Evolutionary conservation across 1,284 basidiomycete species (phyloP).

Genomic region (Pseudozyma tsukubaensis): DNA sequence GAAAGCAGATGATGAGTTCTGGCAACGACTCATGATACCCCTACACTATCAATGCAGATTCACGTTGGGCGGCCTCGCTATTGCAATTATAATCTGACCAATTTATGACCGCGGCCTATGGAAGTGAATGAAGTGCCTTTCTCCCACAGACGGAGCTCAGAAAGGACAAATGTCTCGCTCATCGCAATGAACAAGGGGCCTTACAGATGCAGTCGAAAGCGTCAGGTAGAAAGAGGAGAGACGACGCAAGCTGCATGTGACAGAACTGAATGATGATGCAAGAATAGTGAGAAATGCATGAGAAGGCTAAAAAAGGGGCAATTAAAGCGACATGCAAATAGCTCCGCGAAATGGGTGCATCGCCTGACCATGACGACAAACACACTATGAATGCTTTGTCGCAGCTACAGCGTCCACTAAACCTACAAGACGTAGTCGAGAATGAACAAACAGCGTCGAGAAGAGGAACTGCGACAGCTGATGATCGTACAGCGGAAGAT

Average conservation of each 20-base stretch:
- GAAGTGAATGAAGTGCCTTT: too few species aligned
- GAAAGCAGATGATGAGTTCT: conserved; percentile 21
- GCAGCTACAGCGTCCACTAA: conserved; percentile 20
- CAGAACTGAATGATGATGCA: too few species aligned
- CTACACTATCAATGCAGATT: conserved; percentile 48
- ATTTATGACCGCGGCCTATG: too few species aligned
- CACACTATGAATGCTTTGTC: conserved; percentile 9
- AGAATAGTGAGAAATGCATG: too few species aligned
- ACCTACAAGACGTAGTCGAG: conserved; percentile 43
- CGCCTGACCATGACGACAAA: too few species aligned
- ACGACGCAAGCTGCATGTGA: too few species aligned
- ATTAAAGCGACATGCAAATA: neutral
- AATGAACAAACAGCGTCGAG: conserved; percentile 64
- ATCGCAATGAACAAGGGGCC: too few species aligned
- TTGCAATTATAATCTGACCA: neutral
- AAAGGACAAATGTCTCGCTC: too few species aligned
- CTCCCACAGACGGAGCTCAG: too few species aligned
- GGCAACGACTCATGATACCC: conserved; percentile 53
- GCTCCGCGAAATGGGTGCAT: too few species aligned
- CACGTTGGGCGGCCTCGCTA: neutral
- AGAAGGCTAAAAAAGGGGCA: neutral
- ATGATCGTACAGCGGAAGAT: conserved; percentile 63
- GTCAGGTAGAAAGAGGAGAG: too few species aligned
- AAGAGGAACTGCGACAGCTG: conserved; percentile 63
- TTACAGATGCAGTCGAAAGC: too few species aligned